Base-by-base conservation (phyloP, 495 filamentous ascomycete species). In the Trichoderma gamsii region DNA sequence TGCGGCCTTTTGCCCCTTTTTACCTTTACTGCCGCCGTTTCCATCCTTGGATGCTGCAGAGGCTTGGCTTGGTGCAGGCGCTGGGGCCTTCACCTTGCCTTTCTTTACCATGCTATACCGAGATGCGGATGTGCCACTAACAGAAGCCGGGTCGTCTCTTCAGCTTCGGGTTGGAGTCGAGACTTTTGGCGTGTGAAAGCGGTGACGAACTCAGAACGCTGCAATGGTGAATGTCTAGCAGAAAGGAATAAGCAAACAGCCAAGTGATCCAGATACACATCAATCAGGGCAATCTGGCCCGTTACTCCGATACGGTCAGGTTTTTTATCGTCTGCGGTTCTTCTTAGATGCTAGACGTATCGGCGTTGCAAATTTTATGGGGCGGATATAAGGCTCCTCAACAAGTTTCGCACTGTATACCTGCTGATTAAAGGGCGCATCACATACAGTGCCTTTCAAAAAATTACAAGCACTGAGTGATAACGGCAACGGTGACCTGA, bases 1-100 rank as follows among this genome's bases (percentile, higher is more conserved):
- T 59, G 81, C 81, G 64, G 72, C 73, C 64, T 81, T 83, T 72
- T 82, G 84, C 16, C 73, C 70, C 64, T 86, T 84, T 27, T 81
- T 74, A 16, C 84, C 81, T 70, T 88, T 89, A 67, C 82, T 82
- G 21, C 69, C 73, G 25, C 72, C 71, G 38, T 27, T 61, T 13
- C 68, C 51, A 27, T 80, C 72, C 71, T 80, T 79, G 70, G 73
- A 75, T 66, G 78, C 71, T 63, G 77, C 73, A n/a, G 76, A 65
- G 44, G 74, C 67, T 64, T 72, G 66, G 23, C 75, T 49, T 51
- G 70, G 67, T 61, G 70, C 66, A 65, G 73, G 72, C 41, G 78
- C 72, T 66, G 71, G 71, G 69, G 76, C 78, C 72, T 80, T 81
- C n/a, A 75, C 73, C 70, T 82, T 82, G 51, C 78, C 78, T 69